Evolutionary conservation across 2,329 filamentous ascomycete genomes (phyloP), one percentile per base, ranked within the genome.

Genomic region (Nothophoma quercina): DNA sequence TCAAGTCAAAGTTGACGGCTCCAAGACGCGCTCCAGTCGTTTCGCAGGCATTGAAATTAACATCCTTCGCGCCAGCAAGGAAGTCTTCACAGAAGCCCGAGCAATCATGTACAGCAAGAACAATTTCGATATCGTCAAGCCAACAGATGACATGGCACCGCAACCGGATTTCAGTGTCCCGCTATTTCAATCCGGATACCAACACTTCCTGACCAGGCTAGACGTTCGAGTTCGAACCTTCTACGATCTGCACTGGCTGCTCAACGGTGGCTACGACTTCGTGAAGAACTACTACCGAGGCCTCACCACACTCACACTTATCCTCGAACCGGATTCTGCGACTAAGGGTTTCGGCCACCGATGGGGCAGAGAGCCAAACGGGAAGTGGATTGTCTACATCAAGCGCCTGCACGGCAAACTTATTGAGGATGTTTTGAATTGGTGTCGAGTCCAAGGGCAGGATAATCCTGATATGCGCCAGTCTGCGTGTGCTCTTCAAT

Each of bases 41-140:
- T 61, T 62, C 25, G 21, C 19, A 3, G 47, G 30, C 34, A 57
- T 42, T 7, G 71, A 69, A 38, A 42, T 58, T 19, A 44, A 43
- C 35, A 68, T 79, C 21, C 67, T 79, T 7, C 59, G 69, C 12
- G 61, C 59, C 6, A 75, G 61, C 56, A 74, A 73, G 38, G 65
- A 73, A 9, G 58, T 79, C 45, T 70, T 75, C 60, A 63, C 66
- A 45, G 76, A 79, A 63, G 69, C 76, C 6, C 72, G 70, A n/a
- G 63, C 62, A 5, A 60, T 78, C 13, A 65, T 79, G 13, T 79
- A 79, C 59, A 65, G 68, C 38, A 66, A 68, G 21, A 79, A 78
- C 50, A 51, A 54, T 15, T 77, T 78, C 59, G 66, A 66, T 1
- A 55, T 72, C 34, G 30, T 53, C 23, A 62, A 60, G 30, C 60